phyloP scores from a whole-genome alignment of 352 stramenopile genomes.

The Pelagophyceae sp. region DNA sequence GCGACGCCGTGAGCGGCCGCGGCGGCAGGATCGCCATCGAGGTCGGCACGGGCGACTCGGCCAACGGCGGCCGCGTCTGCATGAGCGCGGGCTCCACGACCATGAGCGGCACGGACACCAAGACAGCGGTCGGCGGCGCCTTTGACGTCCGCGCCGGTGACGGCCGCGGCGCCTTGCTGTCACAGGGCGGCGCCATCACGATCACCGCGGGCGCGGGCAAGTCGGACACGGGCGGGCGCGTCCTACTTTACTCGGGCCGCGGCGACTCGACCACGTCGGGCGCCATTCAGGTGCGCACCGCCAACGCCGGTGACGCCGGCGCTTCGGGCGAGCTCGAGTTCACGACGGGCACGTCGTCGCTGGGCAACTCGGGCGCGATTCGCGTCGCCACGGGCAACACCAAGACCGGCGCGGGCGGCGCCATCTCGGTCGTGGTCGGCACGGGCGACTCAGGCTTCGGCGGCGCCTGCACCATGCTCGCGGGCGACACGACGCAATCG shows the following conservation, averaged over 20 bases:
- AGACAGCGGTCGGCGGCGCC: conserved; percentile 50
- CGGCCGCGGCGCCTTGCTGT: conserved; percentile 37
- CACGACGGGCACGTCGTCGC: conserved; percentile 41
- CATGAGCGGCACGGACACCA: conserved; percentile 30
- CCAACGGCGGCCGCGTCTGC: conserved; percentile 58
- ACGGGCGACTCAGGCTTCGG: conserved; percentile 30
- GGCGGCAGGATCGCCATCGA: conserved; percentile 41
- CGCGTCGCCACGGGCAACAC: conserved; percentile 35
- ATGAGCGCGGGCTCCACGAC: conserved; percentile 49
- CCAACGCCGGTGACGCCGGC: conserved; percentile 40
- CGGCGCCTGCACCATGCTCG: conserved; percentile 30
- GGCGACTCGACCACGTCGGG: conserved; percentile 34
- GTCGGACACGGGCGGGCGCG: conserved; percentile 26
- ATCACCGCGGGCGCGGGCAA: conserved; percentile 31
- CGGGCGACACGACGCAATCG: conserved; percentile 34
- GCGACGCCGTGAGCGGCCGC: conserved; percentile 29
- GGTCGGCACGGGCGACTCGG: conserved; percentile 55
- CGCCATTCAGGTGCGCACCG: conserved; percentile 36
- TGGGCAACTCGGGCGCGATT: conserved; percentile 37
- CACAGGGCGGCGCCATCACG: conserved; percentile 41
- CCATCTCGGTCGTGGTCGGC: conserved; percentile 40
- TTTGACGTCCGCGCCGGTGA: conserved; percentile 65
- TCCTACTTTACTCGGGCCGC: conserved; percentile 16
- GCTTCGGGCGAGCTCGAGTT: conserved; percentile 43
- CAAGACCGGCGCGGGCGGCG: conserved; percentile 35